Evolutionary conservation across 345 rosid genomes (phyloP).

Genomic region (Camelina sativa): DNA sequence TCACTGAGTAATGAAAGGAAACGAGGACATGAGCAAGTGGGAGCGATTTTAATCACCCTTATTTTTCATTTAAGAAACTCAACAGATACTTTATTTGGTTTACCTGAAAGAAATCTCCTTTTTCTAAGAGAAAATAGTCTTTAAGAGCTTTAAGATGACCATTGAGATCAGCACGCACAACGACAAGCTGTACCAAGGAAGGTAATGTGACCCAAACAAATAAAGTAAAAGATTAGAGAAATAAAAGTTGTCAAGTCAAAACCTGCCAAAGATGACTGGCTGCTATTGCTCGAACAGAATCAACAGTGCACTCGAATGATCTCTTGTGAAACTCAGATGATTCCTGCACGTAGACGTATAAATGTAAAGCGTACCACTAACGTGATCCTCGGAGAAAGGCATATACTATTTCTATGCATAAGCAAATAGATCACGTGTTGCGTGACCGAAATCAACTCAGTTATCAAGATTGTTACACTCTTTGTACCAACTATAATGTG

Average conservation of each 20-base stretch:
- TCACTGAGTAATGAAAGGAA: conserved; percentile 6
- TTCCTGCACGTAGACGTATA: conserved; percentile 57
- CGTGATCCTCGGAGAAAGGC: conserved; percentile 19
- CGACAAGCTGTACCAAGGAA: conserved; percentile 75
- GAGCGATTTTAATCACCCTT: conserved; percentile 10
- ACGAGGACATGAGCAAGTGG: conserved; percentile 4
- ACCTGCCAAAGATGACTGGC: conserved; percentile 99
- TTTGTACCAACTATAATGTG: not conserved
- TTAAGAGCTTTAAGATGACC: conserved; percentile 96
- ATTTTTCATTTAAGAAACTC: not conserved
- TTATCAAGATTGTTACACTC: conserved; percentile 19
- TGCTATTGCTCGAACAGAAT: conserved; percentile 89
- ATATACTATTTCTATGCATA: conserved; percentile 20
- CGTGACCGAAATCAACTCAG: conserved; percentile 24
- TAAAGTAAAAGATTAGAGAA: conserved; percentile 14
- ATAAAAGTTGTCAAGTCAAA: conserved; percentile 38
- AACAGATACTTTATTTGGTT: conserved; percentile 1
- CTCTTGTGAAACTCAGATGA: conserved; percentile 94
- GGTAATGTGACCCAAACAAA: conserved; percentile 26
- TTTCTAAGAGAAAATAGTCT: conserved; percentile 94
- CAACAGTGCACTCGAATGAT: conserved; percentile 82
- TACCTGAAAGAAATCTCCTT: conserved; percentile 99
- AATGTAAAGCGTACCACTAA: conserved; percentile 11
- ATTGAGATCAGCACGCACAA: conserved; percentile 87
- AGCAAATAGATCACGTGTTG: not conserved